Evolutionary conservation across 768 basidiomycete species (phyloP), one percentile per base, ranked within the genome.

Genomic region (Austroboletus festivus): DNA sequence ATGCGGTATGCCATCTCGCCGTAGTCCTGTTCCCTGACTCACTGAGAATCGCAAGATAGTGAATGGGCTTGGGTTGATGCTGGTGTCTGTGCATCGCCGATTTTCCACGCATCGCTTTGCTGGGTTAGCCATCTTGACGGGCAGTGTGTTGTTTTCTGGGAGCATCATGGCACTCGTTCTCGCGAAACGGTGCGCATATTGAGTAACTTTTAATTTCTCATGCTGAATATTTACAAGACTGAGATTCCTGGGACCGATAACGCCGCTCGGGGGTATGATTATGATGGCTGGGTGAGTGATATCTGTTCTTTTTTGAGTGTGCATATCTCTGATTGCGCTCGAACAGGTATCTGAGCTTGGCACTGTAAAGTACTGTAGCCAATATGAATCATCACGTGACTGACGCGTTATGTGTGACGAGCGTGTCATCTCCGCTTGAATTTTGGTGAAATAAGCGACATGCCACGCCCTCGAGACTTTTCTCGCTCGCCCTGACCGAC

Each of bases 271-370:
- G 2, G 86, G 80, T 3, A 47, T 75, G 18, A 43, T 79, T 1
- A 81, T 84, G 80, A 84, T 86, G 56, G 78, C 79, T 26, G 86
- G 86, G 84, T 86, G 58, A 69, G 81, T 52, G 21, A 31, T 30
- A 41, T 42, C 28, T 28, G 38, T 8, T 13, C 31, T 42, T 44
- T 12, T 43, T 35, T 2, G 40, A 23, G 33, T 44, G 30, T 48
- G 38, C 5, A 35, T 8, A n/a, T n/a, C n/a, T 42, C 54, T 53
- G 42, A 59, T 28, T 23, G 12, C 4, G 22, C 12, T n/a, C 13
- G 35, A 19, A 52, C 52, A 82, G 83, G 51, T 85, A 83, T 56
- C 49, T 81, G 34, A 71, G 78, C 12, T 65, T 85, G 51, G 75
- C 72, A 4, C 53, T 81, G 49, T 82, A 69, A 59, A 23, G 9